Evolutionary conservation across 83 land plant species (phyloP).

Genomic region (Isoetes engelmannii): DNA sequence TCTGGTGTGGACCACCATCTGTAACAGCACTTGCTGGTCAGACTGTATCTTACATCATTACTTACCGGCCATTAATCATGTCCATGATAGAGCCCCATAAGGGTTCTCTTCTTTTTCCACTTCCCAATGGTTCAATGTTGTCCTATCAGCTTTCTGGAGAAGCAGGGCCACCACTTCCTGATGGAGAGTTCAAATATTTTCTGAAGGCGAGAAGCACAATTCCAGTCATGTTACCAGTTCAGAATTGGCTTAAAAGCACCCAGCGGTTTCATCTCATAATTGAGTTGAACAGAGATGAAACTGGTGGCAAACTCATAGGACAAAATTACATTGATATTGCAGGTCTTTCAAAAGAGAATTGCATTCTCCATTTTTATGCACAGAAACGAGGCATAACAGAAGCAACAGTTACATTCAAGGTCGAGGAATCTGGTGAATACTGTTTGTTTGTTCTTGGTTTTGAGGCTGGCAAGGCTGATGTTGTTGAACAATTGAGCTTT

Average conservation of each 20-base stretch:
- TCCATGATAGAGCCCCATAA: conserved; percentile 10
- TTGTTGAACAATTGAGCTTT: conserved; percentile 13
- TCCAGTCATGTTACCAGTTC: not conserved
- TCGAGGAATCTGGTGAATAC: conserved; percentile 14
- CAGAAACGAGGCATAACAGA: conserved; percentile 18
- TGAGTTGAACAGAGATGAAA: not conserved
- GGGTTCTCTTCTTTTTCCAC: conserved; percentile 18
- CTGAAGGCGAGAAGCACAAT: conserved; percentile 18
- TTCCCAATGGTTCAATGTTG: conserved; percentile 15
- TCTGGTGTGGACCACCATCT: conserved; percentile 13
- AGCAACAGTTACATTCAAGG: conserved; percentile 4
- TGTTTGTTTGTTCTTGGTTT: conserved; percentile 13
- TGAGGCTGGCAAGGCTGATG: conserved; percentile 13
- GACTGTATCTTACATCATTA: conserved; percentile 8
- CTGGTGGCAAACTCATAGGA: conserved; percentile 14
- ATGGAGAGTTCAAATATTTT: conserved; percentile 8
- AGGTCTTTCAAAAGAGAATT: conserved; percentile 20
- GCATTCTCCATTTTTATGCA: conserved; percentile 15
- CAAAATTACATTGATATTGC: conserved; percentile 22
- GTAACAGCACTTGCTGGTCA: conserved; percentile 17
- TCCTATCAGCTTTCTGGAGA: conserved; percentile 18
- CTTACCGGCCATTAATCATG: conserved; percentile 24
- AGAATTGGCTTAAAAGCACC: conserved; percentile 23
- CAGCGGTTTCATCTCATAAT: conserved; percentile 16
- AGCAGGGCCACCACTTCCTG: conserved; percentile 24